phyloP scores from a whole-genome alignment of 495 filamentous ascomycete species.

The Geoglossum glabrum region DNA sequence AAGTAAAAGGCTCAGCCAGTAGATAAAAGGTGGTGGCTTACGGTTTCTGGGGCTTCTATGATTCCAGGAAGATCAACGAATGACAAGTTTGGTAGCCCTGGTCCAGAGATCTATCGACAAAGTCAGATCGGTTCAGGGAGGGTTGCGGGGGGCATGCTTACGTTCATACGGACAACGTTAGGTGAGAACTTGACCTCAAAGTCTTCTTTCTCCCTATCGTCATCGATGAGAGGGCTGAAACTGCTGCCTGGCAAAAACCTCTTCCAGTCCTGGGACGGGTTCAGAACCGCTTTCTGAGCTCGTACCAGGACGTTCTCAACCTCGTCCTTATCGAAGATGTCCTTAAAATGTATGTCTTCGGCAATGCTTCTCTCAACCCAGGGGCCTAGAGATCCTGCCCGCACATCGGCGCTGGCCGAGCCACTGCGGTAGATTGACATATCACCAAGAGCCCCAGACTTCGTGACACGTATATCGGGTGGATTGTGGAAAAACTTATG shows the following conservation, averaged over 20 bases:
- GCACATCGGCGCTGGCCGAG: not conserved
- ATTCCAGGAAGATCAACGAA: conserved; percentile 19
- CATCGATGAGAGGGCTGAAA: not conserved
- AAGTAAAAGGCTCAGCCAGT: not conserved
- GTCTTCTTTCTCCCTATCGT: conserved; percentile 10
- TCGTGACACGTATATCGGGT: not conserved
- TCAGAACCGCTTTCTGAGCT: conserved; percentile 15
- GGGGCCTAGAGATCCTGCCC: not conserved
- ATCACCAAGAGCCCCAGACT: not conserved
- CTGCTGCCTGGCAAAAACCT: conserved; percentile 5
- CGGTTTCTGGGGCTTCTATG: conserved; percentile 17
- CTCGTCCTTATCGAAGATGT: conserved; percentile 11
- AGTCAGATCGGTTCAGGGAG: not conserved
- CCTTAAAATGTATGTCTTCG: conserved; percentile 13
- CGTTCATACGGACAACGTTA: conserved; percentile 19
- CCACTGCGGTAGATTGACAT: conserved; percentile 3
- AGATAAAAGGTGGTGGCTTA: conserved; percentile 1
- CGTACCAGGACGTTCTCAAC: conserved; percentile 13
- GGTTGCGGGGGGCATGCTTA: not conserved
- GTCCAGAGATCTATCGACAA: conserved; percentile 13
- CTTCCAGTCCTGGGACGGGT: conserved; percentile 11
- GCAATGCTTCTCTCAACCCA: conserved; percentile 5
- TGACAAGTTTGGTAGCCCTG: conserved; percentile 17
- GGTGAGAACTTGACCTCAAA: conserved; percentile 17
- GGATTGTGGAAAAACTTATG: not conserved